These are phyloP conservation scores for Catunica adiposa DNA, from an alignment of 2,329 filamentous ascomycete species.

Conservation along the genomic window DNA sequence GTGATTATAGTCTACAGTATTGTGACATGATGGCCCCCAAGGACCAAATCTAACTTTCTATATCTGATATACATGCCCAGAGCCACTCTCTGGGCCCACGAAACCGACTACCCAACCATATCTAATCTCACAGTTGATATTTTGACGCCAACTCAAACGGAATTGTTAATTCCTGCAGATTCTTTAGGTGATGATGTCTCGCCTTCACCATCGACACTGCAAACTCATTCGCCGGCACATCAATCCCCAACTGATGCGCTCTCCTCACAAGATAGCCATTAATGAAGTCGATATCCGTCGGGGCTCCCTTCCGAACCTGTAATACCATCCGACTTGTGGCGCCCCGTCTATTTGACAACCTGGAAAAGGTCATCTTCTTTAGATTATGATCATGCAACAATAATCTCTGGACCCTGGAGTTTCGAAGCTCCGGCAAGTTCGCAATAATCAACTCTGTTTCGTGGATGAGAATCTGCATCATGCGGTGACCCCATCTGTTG, in stretches of 20 bases:
- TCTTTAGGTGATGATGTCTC: slow-evolving; percentile 31
- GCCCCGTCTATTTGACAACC: slow-evolving; percentile 39
- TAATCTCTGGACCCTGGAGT: slow-evolving; percentile 38
- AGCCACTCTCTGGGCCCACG: too few relatives aligned
- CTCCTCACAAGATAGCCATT: slow-evolving; percentile 74
- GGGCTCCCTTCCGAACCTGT: slow-evolving; percentile 41
- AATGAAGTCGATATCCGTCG: slow-evolving; percentile 66
- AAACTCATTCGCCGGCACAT: slow-evolving; percentile 55
- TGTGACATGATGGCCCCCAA: too few relatives aligned
- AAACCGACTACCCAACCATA: background rate
- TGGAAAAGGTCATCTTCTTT: slow-evolving; percentile 41
- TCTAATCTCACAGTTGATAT: background rate
- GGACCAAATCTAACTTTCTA: slow-evolving; percentile 1
- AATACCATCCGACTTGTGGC: slow-evolving; percentile 47
- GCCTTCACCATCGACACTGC: slow-evolving; percentile 57
- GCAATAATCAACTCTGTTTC: slow-evolving; percentile 61
- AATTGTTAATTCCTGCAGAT: slow-evolving; percentile 21
- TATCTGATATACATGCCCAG: background rate
- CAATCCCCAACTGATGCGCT: slow-evolving; percentile 56
- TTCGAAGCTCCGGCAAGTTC: slow-evolving; percentile 55
- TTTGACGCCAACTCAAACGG: slow-evolving; percentile 23
- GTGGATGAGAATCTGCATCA: slow-evolving; percentile 53
- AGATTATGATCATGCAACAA: slow-evolving; percentile 44
- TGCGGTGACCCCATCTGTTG: slow-evolving; percentile 46
- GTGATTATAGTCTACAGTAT: too few relatives aligned